These are phyloP conservation scores for Teratosphaeria destructans DNA, from an alignment of 2,329 filamentous ascomycete genomes.

Conservation along the genomic window DNA sequence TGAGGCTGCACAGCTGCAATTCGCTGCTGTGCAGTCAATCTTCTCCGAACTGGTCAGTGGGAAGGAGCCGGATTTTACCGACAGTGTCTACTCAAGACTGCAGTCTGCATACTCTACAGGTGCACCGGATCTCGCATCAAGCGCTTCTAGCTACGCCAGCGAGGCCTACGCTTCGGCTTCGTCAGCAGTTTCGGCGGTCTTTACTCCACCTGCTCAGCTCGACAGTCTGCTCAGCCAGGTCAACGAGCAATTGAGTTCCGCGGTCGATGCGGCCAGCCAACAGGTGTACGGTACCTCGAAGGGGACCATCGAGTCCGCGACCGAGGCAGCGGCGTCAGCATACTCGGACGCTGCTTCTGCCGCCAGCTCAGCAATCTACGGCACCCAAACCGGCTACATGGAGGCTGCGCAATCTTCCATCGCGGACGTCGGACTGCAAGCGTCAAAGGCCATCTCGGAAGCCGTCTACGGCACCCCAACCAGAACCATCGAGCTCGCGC, in stretches of 20 bases:
- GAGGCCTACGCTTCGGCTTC: conserved; percentile 37
- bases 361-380: conserved; percentile 47
- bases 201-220: conserved; percentile 48
- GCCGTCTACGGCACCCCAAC: conserved; percentile 49
- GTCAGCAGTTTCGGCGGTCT: conserved; percentile 38
- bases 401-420: conserved; percentile 46
- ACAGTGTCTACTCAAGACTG: conserved; percentile 65
- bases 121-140: conserved; percentile 43
- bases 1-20: conserved; percentile 52
- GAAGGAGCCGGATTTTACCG: conserved; percentile 70
- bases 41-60: conserved; percentile 67
- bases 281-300: conserved; percentile 49
- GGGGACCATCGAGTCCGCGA: conserved; percentile 44
- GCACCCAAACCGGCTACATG: conserved; percentile 41
- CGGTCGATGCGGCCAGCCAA: conserved; percentile 48
- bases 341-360: conserved; percentile 34
- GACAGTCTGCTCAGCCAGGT: conserved; percentile 49
- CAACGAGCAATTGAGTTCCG: conserved; percentile 46
- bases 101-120: conserved; percentile 62
- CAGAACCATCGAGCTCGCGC: conserved; percentile 35
- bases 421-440: conserved; percentile 43
- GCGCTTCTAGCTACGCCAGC: conserved; percentile 40
- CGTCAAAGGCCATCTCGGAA: conserved; percentile 44
- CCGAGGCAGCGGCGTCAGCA: conserved; percentile 42
- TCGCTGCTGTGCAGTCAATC: conserved; percentile 58